Base-by-base conservation (phyloP, 2,329 filamentous ascomycete genomes). In the Colletotrichum caudatum region DNA sequence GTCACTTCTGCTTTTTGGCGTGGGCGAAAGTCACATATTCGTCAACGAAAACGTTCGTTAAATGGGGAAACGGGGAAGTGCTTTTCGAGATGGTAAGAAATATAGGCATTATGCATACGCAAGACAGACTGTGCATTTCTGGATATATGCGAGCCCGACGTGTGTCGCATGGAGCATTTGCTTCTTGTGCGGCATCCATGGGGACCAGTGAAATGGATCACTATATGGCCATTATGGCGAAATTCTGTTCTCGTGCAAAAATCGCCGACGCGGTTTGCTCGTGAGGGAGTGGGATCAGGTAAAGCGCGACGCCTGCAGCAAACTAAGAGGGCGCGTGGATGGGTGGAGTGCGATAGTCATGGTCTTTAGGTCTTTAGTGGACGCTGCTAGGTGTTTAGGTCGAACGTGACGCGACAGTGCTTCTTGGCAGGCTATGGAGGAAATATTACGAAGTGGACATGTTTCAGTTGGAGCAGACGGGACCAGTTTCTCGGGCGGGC, bases 381-480 rank as follows among this genome's bases (percentile, higher is more conserved):
- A 41, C 18, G 23, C 33, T 56, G 12, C 37, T 46, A 11, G 35
- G 23, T 16, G 46, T 18, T 61, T 69, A 64, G 66, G 50, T 69
- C 46, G n/a, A 23, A 69, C 29, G 59, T 56, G 60, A 66, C 48
- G 39, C 66, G 56, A 59, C 59, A 59, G 65, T 64, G 54, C 39
- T 44, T 69, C 69, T 72, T 72, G 69, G 69, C 65, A 69, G 44
- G 60, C 33, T 20, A 60, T 60, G 46, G 54, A 72, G 69, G 69
- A 69, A 56, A 69, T 11, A 9, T 37, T 69, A 56, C 46, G 54
- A 64, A 64, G 65, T 60, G 41, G 23, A 54, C 51, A 18, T 69
- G 65, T 72, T 69, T 72, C 69, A 69, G 69, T 60, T 64, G 54
- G 37, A 23, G n/a, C 23, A 56, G 12, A n/a, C 50, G 37, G 26